Evolutionary conservation across 2,329 filamentous ascomycete species (phyloP).

Genomic region (Gaeumannomyces tritici): DNA sequence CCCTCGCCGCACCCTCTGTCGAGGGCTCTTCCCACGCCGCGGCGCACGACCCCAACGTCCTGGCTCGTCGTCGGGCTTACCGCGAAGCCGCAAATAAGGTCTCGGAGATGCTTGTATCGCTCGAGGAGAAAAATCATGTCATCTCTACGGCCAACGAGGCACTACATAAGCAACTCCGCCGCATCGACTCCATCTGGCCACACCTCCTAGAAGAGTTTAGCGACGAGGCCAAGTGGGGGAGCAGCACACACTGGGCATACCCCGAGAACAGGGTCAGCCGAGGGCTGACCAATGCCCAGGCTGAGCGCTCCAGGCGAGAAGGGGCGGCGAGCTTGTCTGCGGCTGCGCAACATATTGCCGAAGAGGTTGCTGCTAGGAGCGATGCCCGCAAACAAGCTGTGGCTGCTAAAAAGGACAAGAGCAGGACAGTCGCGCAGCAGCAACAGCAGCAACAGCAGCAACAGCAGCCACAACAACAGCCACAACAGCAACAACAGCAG

Average conservation of each 20-base stretch:
- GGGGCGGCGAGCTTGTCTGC: constrained; percentile 70
- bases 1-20: not conserved
- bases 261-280: constrained; percentile 66
- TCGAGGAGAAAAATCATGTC: constrained; percentile 97
- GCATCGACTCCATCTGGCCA: constrained; percentile 80
- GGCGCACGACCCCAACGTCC: constrained; percentile 46
- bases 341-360: constrained; percentile 66
- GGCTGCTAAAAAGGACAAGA: constrained; percentile 59
- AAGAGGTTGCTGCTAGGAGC: constrained; percentile 74
- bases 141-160: constrained; percentile 87
- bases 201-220: constrained; percentile 84
- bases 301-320: constrained; percentile 69
- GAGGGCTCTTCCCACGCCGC: constrained; percentile 19
- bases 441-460: constrained; percentile 33
- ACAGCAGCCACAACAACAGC: not conserved
- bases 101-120: constrained; percentile 74
- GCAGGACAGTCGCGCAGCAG: constrained; percentile 32
- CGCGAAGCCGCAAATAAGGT: constrained; percentile 69
- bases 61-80: constrained; percentile 64
- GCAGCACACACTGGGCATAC: constrained; percentile 90
- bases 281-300: constrained; percentile 46
- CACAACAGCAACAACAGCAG: constrained; percentile 6
- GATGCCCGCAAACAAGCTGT: constrained; percentile 78
- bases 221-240: constrained; percentile 89
- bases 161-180: constrained; percentile 71